These are phyloP conservation scores for Tuctoria greenei DNA, from an alignment of 176 grass and related monocot genomes.

Conservation along the genomic window DNA sequence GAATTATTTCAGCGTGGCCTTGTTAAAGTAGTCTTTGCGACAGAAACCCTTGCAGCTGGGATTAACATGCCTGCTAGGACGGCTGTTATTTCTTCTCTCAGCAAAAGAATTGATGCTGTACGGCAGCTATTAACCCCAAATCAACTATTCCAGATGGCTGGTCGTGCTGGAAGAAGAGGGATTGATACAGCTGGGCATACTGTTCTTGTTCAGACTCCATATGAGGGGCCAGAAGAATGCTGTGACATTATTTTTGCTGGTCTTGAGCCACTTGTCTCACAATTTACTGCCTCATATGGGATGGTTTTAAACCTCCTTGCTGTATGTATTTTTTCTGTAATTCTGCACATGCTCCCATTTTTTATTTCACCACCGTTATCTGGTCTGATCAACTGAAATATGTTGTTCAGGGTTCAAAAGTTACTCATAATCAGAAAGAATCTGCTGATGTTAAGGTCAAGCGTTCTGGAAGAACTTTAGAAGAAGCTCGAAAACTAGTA, in stretches of 20 bases:
- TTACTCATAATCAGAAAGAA: conserved; percentile 76
- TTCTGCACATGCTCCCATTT: conserved; percentile 27
- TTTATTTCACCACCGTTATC: not conserved
- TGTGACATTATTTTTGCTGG: conserved; percentile 85
- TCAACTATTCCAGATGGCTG: conserved; percentile 95
- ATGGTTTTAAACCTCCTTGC: conserved; percentile 99
- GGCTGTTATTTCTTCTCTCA: conserved; percentile 83
- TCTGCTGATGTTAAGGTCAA: conserved; percentile 50
- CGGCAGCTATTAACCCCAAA: conserved; percentile 79
- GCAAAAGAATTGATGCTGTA: conserved; percentile 72
- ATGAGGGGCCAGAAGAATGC: conserved; percentile 84
- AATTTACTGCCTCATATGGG: conserved; percentile 96
- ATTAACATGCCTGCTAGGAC: conserved; percentile 99
- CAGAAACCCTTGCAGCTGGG: conserved; percentile 96
- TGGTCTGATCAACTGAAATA: conserved; percentile 30
- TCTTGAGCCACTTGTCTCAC: conserved; percentile 93
- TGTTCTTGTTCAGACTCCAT: conserved; percentile 87
- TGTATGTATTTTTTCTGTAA: conserved; percentile 48
- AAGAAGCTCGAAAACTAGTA: conserved; percentile 95
- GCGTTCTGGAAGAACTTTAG: conserved; percentile 76
- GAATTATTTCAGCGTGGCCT: conserved; percentile 91
- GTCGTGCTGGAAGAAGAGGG: conserved; percentile 94
- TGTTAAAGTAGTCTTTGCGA: conserved; percentile 97
- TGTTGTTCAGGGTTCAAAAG: conserved; percentile 71
- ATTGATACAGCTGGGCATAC: conserved; percentile 89